Evolutionary conservation across 306 rosid species (phyloP).

Genomic region (Lathyrus aphaca): DNA sequence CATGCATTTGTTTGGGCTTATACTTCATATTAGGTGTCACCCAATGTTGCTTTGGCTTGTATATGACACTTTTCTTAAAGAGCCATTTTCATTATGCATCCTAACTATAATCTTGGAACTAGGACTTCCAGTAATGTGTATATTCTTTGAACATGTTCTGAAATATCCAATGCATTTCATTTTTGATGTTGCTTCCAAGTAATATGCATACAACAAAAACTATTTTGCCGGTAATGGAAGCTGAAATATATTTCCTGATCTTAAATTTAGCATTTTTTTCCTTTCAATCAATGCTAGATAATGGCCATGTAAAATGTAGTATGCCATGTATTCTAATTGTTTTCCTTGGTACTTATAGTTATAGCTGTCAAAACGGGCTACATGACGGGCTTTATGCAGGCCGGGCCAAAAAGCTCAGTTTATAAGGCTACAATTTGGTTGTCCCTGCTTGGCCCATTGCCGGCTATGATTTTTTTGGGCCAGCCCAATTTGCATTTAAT

Average conservation of each 20-base stretch:
- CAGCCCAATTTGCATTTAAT: too few relatives aligned
- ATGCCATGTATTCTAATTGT: background rate
- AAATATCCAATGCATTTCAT: background rate
- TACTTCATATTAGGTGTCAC: constrained; percentile 17
- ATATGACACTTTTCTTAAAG: constrained; percentile 12
- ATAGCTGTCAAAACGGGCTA: too few relatives aligned
- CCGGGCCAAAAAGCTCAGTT: too few relatives aligned
- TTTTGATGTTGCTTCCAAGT: background rate
- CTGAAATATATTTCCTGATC: constrained; percentile 12
- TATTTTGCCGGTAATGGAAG: constrained; percentile 10
- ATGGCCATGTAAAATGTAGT: constrained; percentile 4
- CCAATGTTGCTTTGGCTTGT: background rate
- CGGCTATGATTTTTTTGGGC: too few relatives aligned
- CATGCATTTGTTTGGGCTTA: background rate
- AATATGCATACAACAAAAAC: background rate
- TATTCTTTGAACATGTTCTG: constrained; percentile 16
- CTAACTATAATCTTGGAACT: background rate
- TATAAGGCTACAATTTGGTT: too few relatives aligned
- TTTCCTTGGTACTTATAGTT: constrained; percentile 20
- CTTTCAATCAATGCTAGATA: constrained; percentile 11
- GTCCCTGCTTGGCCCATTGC: too few relatives aligned
- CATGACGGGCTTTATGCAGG: too few relatives aligned
- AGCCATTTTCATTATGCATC: constrained; percentile 13
- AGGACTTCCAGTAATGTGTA: constrained; percentile 22
- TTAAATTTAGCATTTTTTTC: constrained; percentile 22